Percentiles rank a stretch among this genome's conserved stretches.
These are phyloP conservation scores for Omphalea diandra DNA, from an alignment of 441 rosid species.

Conservation along the genomic window DNA sequence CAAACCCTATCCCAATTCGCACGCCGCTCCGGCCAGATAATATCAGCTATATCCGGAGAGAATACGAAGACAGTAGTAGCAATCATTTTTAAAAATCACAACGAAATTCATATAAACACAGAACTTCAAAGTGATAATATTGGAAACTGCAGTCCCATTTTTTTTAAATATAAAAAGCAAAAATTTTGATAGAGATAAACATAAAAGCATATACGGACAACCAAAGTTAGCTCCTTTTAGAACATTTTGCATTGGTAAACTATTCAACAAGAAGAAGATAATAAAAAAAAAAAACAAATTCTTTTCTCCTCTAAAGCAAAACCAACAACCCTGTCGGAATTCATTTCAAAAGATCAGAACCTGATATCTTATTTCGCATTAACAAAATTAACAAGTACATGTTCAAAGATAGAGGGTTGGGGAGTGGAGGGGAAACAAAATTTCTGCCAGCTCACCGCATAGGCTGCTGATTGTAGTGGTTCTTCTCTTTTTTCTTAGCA, in stretches of 20 bases:
- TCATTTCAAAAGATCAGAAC: constrained; percentile 24
- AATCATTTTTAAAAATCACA: too few species aligned
- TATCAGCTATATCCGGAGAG: too few species aligned
- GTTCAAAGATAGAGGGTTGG: constrained; percentile 13
- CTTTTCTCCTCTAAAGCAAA: constrained; percentile 11
- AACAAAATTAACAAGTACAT: constrained; percentile 28
- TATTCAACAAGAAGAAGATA: constrained; percentile 14
- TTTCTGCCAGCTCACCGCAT: constrained; percentile 38
- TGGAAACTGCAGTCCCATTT: too few species aligned
- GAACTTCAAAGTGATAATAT: too few species aligned
- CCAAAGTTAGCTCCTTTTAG: neutral
- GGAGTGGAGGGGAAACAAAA: constrained; percentile 10
- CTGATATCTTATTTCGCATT: constrained; percentile 34
- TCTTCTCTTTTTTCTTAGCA: constrained; percentile 88
- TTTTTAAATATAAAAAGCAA: too few species aligned
- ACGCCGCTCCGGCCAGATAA: too few species aligned
- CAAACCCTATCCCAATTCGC: neutral
- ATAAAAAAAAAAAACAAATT: constrained; percentile 16
- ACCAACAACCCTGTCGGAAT: constrained; percentile 14
- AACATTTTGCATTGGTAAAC: neutral
- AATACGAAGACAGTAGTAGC: too few species aligned
- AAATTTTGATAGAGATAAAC: too few species aligned
- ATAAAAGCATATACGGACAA: neutral
- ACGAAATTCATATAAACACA: too few species aligned
- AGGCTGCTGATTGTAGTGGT: constrained; percentile 79